These are phyloP conservation scores for Fusarium newnesense DNA, from an alignment of 2,329 filamentous ascomycete genomes.

Conservation along the genomic window DNA sequence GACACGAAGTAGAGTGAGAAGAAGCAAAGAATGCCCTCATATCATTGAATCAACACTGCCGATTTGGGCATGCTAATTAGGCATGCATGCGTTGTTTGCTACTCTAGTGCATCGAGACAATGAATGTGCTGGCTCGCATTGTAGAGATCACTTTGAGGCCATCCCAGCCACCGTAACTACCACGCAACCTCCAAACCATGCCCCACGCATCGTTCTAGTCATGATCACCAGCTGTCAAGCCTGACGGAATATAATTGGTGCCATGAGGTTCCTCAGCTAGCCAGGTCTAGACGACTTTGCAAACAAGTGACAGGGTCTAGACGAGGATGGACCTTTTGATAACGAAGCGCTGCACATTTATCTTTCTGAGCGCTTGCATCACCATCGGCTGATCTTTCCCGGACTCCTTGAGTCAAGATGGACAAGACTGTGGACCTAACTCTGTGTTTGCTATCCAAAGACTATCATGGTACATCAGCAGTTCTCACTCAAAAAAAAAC, in stretches of 20 bases:
- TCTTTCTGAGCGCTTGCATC: constrained; percentile 7
- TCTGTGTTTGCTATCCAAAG: constrained; percentile 18
- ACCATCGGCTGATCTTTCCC: neutral
- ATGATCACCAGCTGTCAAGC: neutral
- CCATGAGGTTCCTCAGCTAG: neutral
- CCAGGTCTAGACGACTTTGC: neutral
- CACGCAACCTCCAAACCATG: constrained; percentile 1
- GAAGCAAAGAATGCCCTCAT: neutral
- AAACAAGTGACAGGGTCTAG: constrained; percentile 4
- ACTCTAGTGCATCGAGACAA: neutral
- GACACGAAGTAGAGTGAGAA: neutral
- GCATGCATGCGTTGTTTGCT: neutral
- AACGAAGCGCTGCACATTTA: neutral
- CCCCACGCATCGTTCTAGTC: constrained; percentile 17
- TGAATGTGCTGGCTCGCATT: constrained; percentile 9
- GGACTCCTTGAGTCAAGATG: neutral
- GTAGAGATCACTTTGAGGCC: constrained; percentile 11
- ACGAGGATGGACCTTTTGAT: constrained; percentile 5
- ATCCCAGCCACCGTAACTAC: constrained; percentile 17
- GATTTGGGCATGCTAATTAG: neutral
- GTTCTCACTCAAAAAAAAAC: constrained; percentile 30
- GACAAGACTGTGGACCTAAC: constrained; percentile 12
- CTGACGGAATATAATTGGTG: neutral
- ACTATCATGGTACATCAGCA: constrained; percentile 10
- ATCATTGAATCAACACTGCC: neutral